Percentiles rank a stretch among this genome's conserved stretches.
Evolutionary conservation across 805 yeast species (phyloP).

Genomic region (Ogataea naganishii): DNA sequence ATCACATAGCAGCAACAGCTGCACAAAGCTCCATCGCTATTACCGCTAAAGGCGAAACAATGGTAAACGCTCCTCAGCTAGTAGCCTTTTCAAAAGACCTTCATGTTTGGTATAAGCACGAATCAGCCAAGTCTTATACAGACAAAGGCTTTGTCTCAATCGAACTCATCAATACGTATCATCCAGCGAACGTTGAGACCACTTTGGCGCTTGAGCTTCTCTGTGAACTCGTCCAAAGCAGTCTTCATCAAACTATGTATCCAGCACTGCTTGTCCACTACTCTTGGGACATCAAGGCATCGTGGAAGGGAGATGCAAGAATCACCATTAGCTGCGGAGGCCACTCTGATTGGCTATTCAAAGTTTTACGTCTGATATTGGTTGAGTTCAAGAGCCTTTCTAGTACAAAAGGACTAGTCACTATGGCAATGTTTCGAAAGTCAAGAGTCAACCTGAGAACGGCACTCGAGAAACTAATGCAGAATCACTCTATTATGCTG

Average conservation of each 20-base stretch:
- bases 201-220: slow-evolving; percentile 47
- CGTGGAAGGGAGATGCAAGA: slow-evolving; percentile 45
- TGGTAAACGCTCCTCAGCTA: slow-evolving; percentile 26
- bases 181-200: slow-evolving; percentile 26
- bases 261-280: slow-evolving; percentile 47
- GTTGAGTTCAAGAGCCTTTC: slow-evolving; percentile 20
- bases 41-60: slow-evolving; percentile 20
- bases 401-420: slow-evolving; percentile 5
- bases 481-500: slow-evolving; percentile 36
- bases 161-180: slow-evolving; percentile 28
- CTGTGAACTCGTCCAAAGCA: slow-evolving; percentile 34
- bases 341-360: slow-evolving; percentile 28
- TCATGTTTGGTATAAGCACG: slow-evolving; percentile 47
- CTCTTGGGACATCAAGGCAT: slow-evolving; percentile 48
- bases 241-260: slow-evolving; percentile 35
- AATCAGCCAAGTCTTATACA: slow-evolving; percentile 16
- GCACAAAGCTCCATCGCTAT: slow-evolving; percentile 23
- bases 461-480: slow-evolving; percentile 34
- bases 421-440: slow-evolving; percentile 31
- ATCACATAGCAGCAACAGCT: slow-evolving; percentile 17
- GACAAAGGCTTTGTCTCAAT: slow-evolving; percentile 34
- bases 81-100: slow-evolving; percentile 23
- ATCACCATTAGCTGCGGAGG: slow-evolving; percentile 49
- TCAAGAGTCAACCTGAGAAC: slow-evolving; percentile 40
- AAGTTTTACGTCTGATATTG: slow-evolving; percentile 26